Conservation (phyloP, 2,329 filamentous ascomycete species). For the Pleomassaria siparia region DNA sequence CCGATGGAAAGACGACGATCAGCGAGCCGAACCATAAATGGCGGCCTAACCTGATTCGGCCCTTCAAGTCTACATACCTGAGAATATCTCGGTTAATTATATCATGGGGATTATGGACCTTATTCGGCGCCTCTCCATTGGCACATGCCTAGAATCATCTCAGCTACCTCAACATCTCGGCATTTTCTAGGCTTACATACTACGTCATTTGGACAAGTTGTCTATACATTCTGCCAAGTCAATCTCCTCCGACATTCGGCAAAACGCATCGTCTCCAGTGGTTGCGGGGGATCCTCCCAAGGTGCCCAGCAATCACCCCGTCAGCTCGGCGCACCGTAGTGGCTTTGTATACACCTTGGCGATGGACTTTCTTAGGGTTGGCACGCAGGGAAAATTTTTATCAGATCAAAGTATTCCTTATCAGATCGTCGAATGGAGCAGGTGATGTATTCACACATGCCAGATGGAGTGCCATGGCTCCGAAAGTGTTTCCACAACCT, state of each 20-base stretch:
- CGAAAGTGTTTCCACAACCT: background rate
- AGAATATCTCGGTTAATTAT: too few species aligned
- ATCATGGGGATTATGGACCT: too few species aligned
- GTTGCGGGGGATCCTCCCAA: background rate
- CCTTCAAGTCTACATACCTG: too few species aligned
- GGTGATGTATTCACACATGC: background rate
- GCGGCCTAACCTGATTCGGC: too few species aligned
- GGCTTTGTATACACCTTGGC: too few species aligned
- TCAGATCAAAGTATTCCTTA: constrained; percentile 1
- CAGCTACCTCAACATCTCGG: background rate
- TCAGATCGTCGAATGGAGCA: background rate
- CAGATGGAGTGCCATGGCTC: background rate
- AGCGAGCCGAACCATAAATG: too few species aligned
- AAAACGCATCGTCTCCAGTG: background rate
- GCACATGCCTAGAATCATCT: too few species aligned
- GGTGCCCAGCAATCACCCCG: background rate
- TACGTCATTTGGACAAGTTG: background rate
- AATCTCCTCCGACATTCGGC: background rate
- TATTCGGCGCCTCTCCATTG: too few species aligned
- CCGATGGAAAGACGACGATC: too few species aligned
- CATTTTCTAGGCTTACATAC: background rate
- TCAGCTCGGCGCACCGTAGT: background rate
- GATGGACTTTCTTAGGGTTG: too few species aligned
- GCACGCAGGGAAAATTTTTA: constrained; percentile 3
- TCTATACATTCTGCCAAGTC: background rate